Percentiles rank a stretch among this genome's conserved stretches.
These are phyloP conservation scores for Spathaspora gorwiae DNA, from an alignment of 805 yeast genomes.

Conservation along the genomic window DNA sequence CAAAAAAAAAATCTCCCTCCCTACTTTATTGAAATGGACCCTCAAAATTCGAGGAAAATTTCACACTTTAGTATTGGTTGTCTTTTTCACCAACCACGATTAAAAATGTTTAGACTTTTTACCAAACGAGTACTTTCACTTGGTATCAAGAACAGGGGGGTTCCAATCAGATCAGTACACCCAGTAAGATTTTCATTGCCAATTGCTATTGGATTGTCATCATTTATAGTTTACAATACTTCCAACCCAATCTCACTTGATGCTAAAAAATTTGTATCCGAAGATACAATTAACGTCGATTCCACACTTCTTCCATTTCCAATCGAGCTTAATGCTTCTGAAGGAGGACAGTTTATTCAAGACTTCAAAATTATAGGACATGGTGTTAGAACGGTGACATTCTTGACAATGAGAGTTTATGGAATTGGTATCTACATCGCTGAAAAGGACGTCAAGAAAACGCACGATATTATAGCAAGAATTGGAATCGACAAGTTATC, in stretches of 20 bases:
- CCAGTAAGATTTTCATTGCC: not conserved
- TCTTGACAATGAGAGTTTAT: slow-evolving; percentile 77
- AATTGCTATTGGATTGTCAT: not conserved
- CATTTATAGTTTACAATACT: not conserved
- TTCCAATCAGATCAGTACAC: not conserved
- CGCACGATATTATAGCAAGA: slow-evolving; percentile 32
- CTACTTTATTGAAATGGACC: too few species aligned
- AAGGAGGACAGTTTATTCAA: slow-evolving; percentile 16
- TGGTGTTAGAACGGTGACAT: slow-evolving; percentile 82
- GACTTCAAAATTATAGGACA: slow-evolving; percentile 62
- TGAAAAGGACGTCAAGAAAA: slow-evolving; percentile 44
- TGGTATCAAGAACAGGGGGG: not conserved
- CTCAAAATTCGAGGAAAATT: too few species aligned
- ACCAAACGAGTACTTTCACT: not conserved
- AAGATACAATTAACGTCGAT: slow-evolving; percentile 41
- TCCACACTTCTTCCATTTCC: slow-evolving; percentile 50
- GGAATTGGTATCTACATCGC: slow-evolving; percentile 81
- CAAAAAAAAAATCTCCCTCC: too few species aligned
- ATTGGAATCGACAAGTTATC: slow-evolving; percentile 26
- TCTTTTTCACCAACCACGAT: too few species aligned
- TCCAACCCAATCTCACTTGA: not conserved
- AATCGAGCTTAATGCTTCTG: slow-evolving; percentile 10
- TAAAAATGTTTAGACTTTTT: not conserved
- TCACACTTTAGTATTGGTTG: too few species aligned
- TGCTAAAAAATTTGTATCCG: not conserved